These are phyloP conservation scores for Populus alba DNA, from an alignment of 345 rosid genomes.

Conservation along the genomic window DNA sequence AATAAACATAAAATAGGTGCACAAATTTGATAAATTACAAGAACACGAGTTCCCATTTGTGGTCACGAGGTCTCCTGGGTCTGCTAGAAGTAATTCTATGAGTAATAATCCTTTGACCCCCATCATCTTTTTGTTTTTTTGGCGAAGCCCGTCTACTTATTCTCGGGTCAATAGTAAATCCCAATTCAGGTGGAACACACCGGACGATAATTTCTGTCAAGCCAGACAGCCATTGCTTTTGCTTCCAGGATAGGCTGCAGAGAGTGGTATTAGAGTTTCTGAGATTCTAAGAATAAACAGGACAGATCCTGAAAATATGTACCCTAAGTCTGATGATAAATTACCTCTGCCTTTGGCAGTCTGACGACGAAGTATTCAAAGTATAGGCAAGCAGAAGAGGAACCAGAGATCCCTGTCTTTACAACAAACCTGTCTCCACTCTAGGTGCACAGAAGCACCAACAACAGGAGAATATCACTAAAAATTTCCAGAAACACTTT, in stretches of 20 bases:
- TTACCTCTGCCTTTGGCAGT: slow-evolving; percentile 73
- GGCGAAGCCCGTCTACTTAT: background rate
- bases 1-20: background rate
- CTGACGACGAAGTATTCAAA: slow-evolving; percentile 67
- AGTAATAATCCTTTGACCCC: background rate
- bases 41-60: background rate
- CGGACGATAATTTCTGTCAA: slow-evolving; percentile 70
- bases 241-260: slow-evolving; percentile 72
- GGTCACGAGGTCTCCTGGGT: background rate
- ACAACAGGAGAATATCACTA: background rate
- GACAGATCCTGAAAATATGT: background rate
- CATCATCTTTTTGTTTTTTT: background rate
- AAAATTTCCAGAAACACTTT: background rate
- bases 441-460: slow-evolving; percentile 31
- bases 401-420: slow-evolving; percentile 59
- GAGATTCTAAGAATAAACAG: background rate
- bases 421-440: slow-evolving; percentile 72
- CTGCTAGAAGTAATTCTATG: background rate
- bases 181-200: slow-evolving; percentile 64
- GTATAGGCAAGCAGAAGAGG: slow-evolving; percentile 74
- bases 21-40: background rate
- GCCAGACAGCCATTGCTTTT: slow-evolving; percentile 75
- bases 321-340: background rate
- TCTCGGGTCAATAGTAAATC: slow-evolving; percentile 23
- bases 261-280: background rate